Conservation (phyloP, 805 yeast species). For the Candida pseudoglaebosa region DNA sequence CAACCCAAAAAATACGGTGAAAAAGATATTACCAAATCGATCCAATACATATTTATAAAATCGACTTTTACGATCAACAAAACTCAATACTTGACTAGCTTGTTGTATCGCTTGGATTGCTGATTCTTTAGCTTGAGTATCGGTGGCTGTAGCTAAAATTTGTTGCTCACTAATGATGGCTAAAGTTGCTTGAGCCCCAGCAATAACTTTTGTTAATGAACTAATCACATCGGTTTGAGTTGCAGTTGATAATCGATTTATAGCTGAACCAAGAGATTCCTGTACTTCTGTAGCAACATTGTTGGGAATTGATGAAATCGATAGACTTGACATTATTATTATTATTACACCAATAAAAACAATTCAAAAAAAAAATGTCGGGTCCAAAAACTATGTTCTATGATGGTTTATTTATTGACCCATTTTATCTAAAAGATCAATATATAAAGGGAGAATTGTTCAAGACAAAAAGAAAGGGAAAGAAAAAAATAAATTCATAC, state of each 20-base stretch:
- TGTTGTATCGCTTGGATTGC: constrained; percentile 32
- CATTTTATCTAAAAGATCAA: too few species aligned
- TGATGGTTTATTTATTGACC: too few species aligned
- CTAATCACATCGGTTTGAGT: neutral
- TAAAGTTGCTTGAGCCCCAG: constrained; percentile 37
- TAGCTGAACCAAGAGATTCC: constrained; percentile 16
- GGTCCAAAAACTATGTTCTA: too few species aligned
- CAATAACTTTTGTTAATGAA: constrained; percentile 4
- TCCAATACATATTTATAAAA: constrained; percentile 22
- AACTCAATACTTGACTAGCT: constrained; percentile 28
- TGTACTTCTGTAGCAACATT: constrained; percentile 19
- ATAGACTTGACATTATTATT: neutral
- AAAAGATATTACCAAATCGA: constrained; percentile 30
- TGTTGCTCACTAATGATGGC: constrained; percentile 30
- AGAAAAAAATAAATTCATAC: too few species aligned
- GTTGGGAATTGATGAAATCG: constrained; percentile 15
- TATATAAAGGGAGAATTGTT: too few species aligned
- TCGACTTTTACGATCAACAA: constrained; percentile 25
- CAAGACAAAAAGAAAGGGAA: too few species aligned
- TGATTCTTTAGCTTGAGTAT: constrained; percentile 16
- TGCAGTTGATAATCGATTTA: neutral
- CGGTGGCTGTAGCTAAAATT: constrained; percentile 40
- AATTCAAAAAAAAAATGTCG: too few species aligned
- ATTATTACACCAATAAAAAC: too few species aligned
- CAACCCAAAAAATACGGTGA: constrained; percentile 22